Evolutionary conservation across 148 eudicot genomes (phyloP).

Genomic region (Arbutus unedo): DNA sequence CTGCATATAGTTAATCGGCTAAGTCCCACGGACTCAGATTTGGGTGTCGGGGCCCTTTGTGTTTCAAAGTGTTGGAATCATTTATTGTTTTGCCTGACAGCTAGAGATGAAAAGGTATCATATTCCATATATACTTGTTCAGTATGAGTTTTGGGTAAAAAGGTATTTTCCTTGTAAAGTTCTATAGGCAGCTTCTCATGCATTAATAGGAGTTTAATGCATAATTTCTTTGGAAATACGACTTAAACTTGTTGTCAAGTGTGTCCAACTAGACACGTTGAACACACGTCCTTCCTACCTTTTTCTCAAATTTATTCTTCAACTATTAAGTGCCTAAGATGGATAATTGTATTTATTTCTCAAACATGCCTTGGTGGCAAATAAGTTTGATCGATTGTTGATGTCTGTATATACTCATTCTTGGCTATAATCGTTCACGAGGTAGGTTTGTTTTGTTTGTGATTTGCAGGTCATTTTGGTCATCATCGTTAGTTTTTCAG

Average conservation of each 20-base stretch:
- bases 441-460: not conserved
- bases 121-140: not conserved
- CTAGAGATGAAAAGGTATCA: not conserved
- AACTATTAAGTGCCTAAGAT: not conserved
- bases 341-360: not conserved
- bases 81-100: not conserved
- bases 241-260: not conserved
- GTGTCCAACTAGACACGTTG: not conserved
- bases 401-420: not conserved
- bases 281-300: not conserved
- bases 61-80: not conserved
- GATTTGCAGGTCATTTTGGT: not conserved
- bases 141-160: not conserved
- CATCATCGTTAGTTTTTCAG: not conserved
- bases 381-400: not conserved
- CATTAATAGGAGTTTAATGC: not conserved
- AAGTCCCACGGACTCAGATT: too few species aligned
- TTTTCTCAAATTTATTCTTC: not conserved
- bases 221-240: not conserved
- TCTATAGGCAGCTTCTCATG: not conserved
- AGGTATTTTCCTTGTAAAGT: not conserved
- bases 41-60: too few species aligned
- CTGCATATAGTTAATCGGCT: too few species aligned
- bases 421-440: not conserved
- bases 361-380: not conserved